Evolutionary conservation across 768 basidiomycete genomes (phyloP).

Genomic region (Sarcodon sp.): DNA sequence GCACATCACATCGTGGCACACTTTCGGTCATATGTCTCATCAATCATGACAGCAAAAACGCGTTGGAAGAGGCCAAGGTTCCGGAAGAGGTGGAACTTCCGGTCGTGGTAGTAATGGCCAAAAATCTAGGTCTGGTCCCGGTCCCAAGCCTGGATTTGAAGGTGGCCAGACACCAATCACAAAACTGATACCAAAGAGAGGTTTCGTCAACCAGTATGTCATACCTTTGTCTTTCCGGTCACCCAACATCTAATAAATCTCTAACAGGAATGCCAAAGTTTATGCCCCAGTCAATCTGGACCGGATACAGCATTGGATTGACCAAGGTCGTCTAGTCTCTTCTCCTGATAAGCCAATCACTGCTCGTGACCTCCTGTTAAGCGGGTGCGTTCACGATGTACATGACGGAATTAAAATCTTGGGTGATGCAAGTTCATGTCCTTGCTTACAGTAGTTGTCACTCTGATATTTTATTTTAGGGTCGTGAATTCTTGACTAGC

Average conservation of each 20-base stretch:
- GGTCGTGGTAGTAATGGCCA: constrained; percentile 94
- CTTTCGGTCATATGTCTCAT: constrained; percentile 1
- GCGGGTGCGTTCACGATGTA: constrained; percentile 79
- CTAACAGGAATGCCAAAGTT: constrained; percentile 50
- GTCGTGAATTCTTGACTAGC: constrained; percentile 48
- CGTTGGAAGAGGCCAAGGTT: constrained; percentile 87
- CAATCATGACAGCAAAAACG: constrained; percentile 75
- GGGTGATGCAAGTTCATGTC: constrained; percentile 44
- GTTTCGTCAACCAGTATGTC: constrained; percentile 85
- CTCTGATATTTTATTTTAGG: constrained; percentile 27
- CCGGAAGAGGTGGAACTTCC: constrained; percentile 83
- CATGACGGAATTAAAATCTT: constrained; percentile 89
- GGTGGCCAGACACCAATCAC: constrained; percentile 95
- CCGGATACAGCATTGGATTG: constrained; percentile 84
- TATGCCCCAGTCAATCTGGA: constrained; percentile 83
- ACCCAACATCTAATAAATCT: neutral
- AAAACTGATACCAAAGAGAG: constrained; percentile 83
- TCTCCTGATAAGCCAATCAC: constrained; percentile 79
- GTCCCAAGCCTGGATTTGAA: constrained; percentile 76
- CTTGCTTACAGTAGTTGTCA: constrained; percentile 1
- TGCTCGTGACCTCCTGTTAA: constrained; percentile 70
- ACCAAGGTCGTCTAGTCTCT: constrained; percentile 68
- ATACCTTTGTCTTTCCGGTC: neutral
- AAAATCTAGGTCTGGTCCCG: constrained; percentile 82
- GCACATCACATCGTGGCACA: constrained; percentile 4